These are phyloP conservation scores for Gynochthodes officinalis DNA, from an alignment of 257 asterid genomes.

Conservation along the genomic window DNA sequence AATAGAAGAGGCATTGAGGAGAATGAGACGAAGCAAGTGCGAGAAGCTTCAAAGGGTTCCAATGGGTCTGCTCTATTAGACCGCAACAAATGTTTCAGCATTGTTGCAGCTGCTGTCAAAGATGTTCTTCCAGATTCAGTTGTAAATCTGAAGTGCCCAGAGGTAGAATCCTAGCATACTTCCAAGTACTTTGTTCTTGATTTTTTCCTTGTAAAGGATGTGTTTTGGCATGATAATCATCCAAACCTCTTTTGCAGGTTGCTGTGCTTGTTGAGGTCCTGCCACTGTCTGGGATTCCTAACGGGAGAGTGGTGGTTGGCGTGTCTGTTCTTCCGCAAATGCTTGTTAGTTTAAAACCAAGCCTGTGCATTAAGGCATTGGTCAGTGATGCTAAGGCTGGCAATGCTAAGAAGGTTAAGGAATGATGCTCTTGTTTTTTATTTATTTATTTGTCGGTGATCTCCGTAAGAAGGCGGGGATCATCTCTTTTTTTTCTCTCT, in stretches of 20 bases:
- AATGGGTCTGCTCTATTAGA: conserved; percentile 26
- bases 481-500: neutral
- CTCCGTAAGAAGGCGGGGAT: neutral
- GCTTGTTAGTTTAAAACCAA: conserved; percentile 38
- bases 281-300: conserved; percentile 41
- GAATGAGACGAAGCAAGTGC: conserved; percentile 29
- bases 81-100: conserved; percentile 40
- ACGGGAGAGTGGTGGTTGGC: conserved; percentile 34
- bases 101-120: conserved; percentile 47
- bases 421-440: neutral
- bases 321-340: conserved; percentile 43
- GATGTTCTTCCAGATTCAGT: conserved; percentile 33
- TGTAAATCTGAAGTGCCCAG: conserved; percentile 45
- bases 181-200: neutral
- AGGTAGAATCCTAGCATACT: conserved; percentile 24
- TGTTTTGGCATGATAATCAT: conserved; percentile 11
- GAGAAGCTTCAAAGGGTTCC: conserved; percentile 17
- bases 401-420: conserved; percentile 17
- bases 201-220: neutral
- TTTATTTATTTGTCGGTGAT: too few relatives aligned
- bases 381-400: conserved; percentile 23
- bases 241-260: conserved; percentile 26
- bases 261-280: conserved; percentile 43
- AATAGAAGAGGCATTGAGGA: conserved; percentile 53
- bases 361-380: conserved; percentile 37